Evolutionary conservation across 2,329 filamentous ascomycete genomes (phyloP).

Genomic region (Aureobasidium leucospermi): DNA sequence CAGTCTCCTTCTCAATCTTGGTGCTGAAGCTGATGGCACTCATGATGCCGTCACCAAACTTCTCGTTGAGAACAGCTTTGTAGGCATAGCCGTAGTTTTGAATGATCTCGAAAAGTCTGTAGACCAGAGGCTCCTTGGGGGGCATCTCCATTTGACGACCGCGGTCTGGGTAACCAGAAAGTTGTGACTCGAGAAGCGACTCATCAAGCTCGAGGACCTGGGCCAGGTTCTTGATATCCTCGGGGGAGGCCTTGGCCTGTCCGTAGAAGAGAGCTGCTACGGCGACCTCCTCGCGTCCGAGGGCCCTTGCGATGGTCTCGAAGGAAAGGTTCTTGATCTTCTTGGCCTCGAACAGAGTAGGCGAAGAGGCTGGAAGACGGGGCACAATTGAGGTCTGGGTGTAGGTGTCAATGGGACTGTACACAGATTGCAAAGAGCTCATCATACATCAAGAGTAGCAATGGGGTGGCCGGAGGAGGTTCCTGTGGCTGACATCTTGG

Average conservation of each 20-base stretch:
- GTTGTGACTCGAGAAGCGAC: constrained; percentile 50
- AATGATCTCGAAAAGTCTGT: constrained; percentile 85
- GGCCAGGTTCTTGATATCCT: constrained; percentile 63
- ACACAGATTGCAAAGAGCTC: background rate
- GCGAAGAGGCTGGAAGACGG: constrained; percentile 62
- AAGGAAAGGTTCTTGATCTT: constrained; percentile 68
- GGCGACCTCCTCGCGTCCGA: constrained; percentile 76
- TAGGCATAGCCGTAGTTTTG: constrained; percentile 97
- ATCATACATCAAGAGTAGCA: constrained; percentile 23
- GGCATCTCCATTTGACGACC: constrained; percentile 76
- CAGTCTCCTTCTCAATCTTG: constrained; percentile 88
- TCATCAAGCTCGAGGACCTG: constrained; percentile 55
- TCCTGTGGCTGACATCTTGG: constrained; percentile 25
- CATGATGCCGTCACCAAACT: constrained; percentile 79
- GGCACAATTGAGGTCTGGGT: constrained; percentile 57
- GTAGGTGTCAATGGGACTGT: constrained; percentile 12
- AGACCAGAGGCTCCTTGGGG: constrained; percentile 77
- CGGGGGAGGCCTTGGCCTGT: constrained; percentile 64
- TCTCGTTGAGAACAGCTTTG: constrained; percentile 92
- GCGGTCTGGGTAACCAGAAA: constrained; percentile 71
- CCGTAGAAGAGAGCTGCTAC: constrained; percentile 88
- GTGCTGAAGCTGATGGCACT: constrained; percentile 88
- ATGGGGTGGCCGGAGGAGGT: constrained; percentile 26
- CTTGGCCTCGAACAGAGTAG: constrained; percentile 75
- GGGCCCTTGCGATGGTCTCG: constrained; percentile 63